A percentile compares a stretch with the other conserved stretches of the same genome.
Conservation (phyloP, 192 early-diverging fungal genomes). For the Backusella morwellensis region DNA sequence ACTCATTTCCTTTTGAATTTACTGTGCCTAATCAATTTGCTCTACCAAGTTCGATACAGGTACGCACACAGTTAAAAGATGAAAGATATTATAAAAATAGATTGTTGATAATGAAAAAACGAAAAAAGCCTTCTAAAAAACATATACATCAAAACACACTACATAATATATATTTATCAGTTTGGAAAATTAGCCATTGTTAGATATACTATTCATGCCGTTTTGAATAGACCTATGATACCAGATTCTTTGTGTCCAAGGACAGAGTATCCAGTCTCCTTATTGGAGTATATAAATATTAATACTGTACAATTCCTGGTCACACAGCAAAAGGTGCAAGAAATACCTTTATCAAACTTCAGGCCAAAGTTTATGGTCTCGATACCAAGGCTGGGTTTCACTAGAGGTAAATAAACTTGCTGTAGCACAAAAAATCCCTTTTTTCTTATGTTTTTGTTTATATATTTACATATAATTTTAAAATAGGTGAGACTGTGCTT, state of each 20-base stretch:
- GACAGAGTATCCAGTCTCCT: conserved; percentile 22
- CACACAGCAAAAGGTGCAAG: conserved; percentile 8
- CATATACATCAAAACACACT: not conserved
- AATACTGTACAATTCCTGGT: not conserved
- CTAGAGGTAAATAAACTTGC: conserved; percentile 28
- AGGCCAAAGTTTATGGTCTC: conserved; percentile 5
- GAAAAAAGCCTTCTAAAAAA: not conserved
- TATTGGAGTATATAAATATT: conserved; percentile 38
- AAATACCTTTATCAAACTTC: conserved; percentile 9
- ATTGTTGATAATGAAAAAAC: not conserved
- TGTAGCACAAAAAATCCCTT: not conserved
- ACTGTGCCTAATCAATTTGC: conserved; percentile 27
- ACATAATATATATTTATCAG: conserved; percentile 10
- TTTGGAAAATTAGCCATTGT: conserved; percentile 27
- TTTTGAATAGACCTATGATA: conserved; percentile 26
- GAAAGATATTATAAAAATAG: not conserved
- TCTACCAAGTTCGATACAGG: conserved; percentile 37
- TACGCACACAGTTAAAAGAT: not conserved
- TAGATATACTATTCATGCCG: conserved; percentile 25
- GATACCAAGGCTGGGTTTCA: conserved; percentile 30
- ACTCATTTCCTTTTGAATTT: conserved; percentile 36
- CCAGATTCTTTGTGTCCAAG: conserved; percentile 27
- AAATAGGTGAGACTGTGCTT: conserved; percentile 6
- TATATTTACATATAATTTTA: too few species aligned
- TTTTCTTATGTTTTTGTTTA: not conserved